Conservation (phyloP, 2,329 filamentous ascomycete genomes). For the Claviceps capensis region DNA sequence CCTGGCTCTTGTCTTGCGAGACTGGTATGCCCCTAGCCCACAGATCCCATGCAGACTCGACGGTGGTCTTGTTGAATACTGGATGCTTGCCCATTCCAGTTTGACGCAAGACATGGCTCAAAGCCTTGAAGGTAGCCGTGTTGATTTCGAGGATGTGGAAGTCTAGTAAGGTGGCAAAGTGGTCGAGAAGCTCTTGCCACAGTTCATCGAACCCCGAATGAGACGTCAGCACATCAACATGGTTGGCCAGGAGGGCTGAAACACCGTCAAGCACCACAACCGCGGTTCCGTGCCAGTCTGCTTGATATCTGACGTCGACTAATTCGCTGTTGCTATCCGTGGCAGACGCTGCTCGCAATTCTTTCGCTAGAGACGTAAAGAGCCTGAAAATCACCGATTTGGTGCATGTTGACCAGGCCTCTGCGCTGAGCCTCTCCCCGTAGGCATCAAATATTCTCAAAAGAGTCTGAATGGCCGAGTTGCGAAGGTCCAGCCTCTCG, state of each 20-base stretch:
- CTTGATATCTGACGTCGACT: conserved; percentile 27
- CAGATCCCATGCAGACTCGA: conserved; percentile 52
- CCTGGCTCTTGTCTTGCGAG: conserved; percentile 27
- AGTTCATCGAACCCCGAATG: conserved; percentile 55
- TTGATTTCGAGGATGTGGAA: conserved; percentile 56
- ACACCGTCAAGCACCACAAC: conserved; percentile 62
- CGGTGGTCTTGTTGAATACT: conserved; percentile 34
- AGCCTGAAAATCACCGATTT: conserved; percentile 70
- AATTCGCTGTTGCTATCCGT: conserved; percentile 23
- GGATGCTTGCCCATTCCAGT: conserved; percentile 28
- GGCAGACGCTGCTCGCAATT: conserved; percentile 25
- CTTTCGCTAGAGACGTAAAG: conserved; percentile 52
- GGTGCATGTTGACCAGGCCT: conserved; percentile 74
- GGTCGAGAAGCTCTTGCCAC: conserved; percentile 61
- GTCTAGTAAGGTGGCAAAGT: conserved; percentile 51
- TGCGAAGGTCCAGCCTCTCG: conserved; percentile 60
- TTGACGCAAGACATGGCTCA: conserved; percentile 48
- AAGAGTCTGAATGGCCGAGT: conserved; percentile 82
- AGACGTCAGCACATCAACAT: conserved; percentile 57
- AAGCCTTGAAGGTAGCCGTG: conserved; percentile 55
- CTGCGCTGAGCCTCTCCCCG: conserved; percentile 61
- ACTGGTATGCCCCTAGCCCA: conserved; percentile 56
- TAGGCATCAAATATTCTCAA: conserved; percentile 87
- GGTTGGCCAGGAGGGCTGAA: conserved; percentile 59
- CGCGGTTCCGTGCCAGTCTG: conserved; percentile 61